These are phyloP conservation scores for Xenoacremonium recifei DNA, from an alignment of 2,329 filamentous ascomycete genomes.

Conservation along the genomic window DNA sequence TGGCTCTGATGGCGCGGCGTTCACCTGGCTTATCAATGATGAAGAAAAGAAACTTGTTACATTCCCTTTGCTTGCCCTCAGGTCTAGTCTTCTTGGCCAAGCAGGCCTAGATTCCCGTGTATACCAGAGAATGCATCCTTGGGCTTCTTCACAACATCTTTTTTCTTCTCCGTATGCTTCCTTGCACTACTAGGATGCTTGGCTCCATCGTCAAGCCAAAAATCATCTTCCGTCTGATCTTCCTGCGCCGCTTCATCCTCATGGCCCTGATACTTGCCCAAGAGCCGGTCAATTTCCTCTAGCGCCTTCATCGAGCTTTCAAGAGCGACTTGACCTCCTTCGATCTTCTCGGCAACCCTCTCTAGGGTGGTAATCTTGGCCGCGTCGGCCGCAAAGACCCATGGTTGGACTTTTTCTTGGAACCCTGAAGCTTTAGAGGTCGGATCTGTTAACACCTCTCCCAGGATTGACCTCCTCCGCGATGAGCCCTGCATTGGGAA, in stretches of 20 bases:
- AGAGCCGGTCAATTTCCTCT: conserved; percentile 47
- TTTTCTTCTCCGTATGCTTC: conserved; percentile 27
- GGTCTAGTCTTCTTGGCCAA: conserved; percentile 35
- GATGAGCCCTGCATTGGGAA: conserved; percentile 42
- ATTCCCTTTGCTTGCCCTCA: no score
- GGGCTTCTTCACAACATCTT: conserved; percentile 19
- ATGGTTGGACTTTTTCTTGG: conserved; percentile 48
- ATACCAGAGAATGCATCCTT: conserved; percentile 50
- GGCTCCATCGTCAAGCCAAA: conserved; percentile 35
- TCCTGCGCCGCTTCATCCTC: conserved; percentile 19
- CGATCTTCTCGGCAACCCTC: conserved; percentile 57
- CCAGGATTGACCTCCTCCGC: conserved; percentile 40
- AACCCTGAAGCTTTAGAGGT: conserved; percentile 38
- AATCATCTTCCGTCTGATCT: conserved; percentile 25
- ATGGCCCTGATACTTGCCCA: conserved; percentile 36
- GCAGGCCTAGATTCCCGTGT: conserved; percentile 54
- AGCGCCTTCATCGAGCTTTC: conserved; percentile 51
- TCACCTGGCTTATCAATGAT: no score
- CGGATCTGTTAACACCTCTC: conserved; percentile 39
- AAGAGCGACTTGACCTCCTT: conserved; percentile 56
- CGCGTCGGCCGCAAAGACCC: conserved; percentile 59
- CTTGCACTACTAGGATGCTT: conserved; percentile 19
- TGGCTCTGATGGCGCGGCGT: no score
- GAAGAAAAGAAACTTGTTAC: no score
- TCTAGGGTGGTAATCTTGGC: conserved; percentile 60